Evolutionary conservation across 352 stramenopile species (phyloP).

Genomic region (Globisporangium parvum): DNA sequence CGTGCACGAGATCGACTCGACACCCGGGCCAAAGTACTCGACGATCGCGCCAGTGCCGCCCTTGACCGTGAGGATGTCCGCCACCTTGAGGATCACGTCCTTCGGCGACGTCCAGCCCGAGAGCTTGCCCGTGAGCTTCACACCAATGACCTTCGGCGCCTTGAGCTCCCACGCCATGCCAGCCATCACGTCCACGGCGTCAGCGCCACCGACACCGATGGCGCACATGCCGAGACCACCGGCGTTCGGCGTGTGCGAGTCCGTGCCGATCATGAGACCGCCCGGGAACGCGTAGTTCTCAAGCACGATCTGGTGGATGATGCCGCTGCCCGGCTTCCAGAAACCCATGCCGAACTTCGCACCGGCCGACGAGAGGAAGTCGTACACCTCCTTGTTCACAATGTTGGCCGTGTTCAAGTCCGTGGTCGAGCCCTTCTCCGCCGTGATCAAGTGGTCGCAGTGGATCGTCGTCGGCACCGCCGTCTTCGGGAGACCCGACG

Average conservation of each 20-base stretch:
- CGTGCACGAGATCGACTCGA: slow-evolving; percentile 92
- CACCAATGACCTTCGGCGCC: slow-evolving; percentile 92
- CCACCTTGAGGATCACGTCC: slow-evolving; percentile 94
- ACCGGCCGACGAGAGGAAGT: slow-evolving; percentile 88
- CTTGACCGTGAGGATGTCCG: slow-evolving; percentile 92
- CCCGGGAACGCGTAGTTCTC: slow-evolving; percentile 95
- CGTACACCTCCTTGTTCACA: slow-evolving; percentile 91
- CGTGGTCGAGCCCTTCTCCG: slow-evolving; percentile 85
- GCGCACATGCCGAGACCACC: slow-evolving; percentile 92
- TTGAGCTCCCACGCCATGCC: slow-evolving; percentile 94
- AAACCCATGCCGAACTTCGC: slow-evolving; percentile 94
- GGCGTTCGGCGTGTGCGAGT: slow-evolving; percentile 93
- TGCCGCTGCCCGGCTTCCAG: slow-evolving; percentile 91
- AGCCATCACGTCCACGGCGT: slow-evolving; percentile 92
- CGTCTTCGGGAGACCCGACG: slow-evolving; percentile 90
- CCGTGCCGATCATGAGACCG: slow-evolving; percentile 93
- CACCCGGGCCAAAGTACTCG: slow-evolving; percentile 91
- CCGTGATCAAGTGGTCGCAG: slow-evolving; percentile 94
- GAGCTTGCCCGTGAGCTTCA: slow-evolving; percentile 91
- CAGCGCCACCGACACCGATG: slow-evolving; percentile 89
- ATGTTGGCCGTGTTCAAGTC: slow-evolving; percentile 88
- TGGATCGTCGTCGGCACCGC: slow-evolving; percentile 91
- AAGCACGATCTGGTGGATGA: slow-evolving; percentile 94
- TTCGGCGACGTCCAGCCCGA: slow-evolving; percentile 92
- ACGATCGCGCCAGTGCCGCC: slow-evolving; percentile 91